Evolutionary conservation across 129 eudicot species (phyloP).

Genomic region (Helianthus tuberosus): DNA sequence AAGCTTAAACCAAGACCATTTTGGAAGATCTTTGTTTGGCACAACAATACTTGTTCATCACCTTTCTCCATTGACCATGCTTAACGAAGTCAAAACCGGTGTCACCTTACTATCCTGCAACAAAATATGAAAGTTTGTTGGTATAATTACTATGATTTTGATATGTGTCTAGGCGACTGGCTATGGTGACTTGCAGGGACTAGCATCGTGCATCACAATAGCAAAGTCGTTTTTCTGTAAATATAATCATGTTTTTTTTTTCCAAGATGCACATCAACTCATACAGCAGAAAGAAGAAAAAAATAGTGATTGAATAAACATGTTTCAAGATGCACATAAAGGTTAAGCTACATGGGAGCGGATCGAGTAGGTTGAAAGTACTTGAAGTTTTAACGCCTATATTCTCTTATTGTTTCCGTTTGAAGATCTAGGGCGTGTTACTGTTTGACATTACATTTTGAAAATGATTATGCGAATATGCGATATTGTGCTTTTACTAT

Average conservation of each 20-base stretch:
- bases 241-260: conserved; percentile 40
- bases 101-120: conserved; percentile 37
- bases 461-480: no score
- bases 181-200: conserved; percentile 20
- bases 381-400: no score
- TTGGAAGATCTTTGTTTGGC: conserved; percentile 66
- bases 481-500: no score
- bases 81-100: conserved; percentile 26
- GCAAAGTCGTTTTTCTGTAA: conserved; percentile 39
- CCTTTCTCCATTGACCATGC: conserved; percentile 51
- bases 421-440: not conserved
- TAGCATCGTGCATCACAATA: conserved; percentile 1
- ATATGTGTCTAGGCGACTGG: conserved; percentile 23
- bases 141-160: conserved; percentile 27
- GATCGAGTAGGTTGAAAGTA: no score
- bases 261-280: conserved; percentile 28
- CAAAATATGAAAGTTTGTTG: conserved; percentile 18
- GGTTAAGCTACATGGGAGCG: no score
- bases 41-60: conserved; percentile 40
- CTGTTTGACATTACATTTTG: not conserved
- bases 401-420: no score
- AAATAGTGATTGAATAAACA: not conserved
- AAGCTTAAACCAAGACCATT: conserved; percentile 58
- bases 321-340: no score
- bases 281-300: conserved; percentile 24